A percentile compares a stretch with the other conserved stretches of the same genome.
Evolutionary conservation across 2,329 filamentous ascomycete species (phyloP).

Genomic region (Fusarium dlaminii): DNA sequence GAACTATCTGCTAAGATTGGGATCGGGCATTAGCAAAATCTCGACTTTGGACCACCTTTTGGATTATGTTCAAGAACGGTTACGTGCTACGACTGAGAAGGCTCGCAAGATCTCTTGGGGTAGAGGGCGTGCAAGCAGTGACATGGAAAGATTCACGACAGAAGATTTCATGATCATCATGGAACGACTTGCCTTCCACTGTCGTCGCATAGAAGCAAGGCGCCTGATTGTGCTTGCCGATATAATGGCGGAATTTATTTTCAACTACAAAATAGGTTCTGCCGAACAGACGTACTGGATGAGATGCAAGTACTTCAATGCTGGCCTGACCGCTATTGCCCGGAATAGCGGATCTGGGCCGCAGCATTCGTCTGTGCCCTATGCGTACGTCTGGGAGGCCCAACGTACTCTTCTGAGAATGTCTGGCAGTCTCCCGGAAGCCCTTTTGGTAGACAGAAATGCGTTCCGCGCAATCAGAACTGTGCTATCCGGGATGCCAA

Average conservation of each 20-base stretch:
- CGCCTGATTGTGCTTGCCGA: slow-evolving; percentile 46
- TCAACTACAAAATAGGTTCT: slow-evolving; percentile 21
- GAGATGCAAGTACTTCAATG: slow-evolving; percentile 48
- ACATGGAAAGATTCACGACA: slow-evolving; percentile 30
- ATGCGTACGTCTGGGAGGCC: slow-evolving; percentile 61
- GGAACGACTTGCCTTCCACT: slow-evolving; percentile 44
- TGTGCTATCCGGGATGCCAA: slow-evolving; percentile 63
- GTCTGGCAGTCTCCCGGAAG: slow-evolving; percentile 58
- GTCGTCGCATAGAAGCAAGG: slow-evolving; percentile 47
- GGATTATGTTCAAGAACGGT: slow-evolving; percentile 34
- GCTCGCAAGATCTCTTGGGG: not conserved
- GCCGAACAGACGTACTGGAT: slow-evolving; percentile 37
- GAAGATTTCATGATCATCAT: slow-evolving; percentile 40
- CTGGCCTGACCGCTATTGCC: slow-evolving; percentile 40
- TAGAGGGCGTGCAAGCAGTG: slow-evolving; percentile 1
- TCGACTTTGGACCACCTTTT: slow-evolving; percentile 42
- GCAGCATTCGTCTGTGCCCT: slow-evolving; percentile 40
- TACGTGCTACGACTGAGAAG: slow-evolving; percentile 22
- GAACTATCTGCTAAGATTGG: slow-evolving; percentile 44
- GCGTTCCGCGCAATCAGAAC: slow-evolving; percentile 65
- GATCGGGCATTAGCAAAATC: slow-evolving; percentile 38
- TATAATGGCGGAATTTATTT: slow-evolving; percentile 42
- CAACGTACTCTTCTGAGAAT: slow-evolving; percentile 63
- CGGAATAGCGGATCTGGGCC: slow-evolving; percentile 37
- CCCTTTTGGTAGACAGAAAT: slow-evolving; percentile 59